phyloP scores from a whole-genome alignment of 192 early-diverging fungal genomes.

The Haplosporangium gracile region DNA sequence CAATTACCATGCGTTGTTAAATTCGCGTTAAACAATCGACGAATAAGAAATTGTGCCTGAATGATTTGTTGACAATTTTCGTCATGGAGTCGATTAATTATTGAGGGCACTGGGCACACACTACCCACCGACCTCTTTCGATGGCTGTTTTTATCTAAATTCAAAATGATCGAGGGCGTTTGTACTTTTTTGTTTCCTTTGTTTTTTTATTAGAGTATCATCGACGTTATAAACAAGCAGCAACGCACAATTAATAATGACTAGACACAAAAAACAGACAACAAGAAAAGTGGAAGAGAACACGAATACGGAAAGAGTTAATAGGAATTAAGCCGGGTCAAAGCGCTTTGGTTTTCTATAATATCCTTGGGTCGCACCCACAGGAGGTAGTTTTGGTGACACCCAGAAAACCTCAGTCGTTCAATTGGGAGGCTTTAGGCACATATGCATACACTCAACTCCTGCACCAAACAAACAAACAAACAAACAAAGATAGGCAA shows the following conservation, averaged over 20 bases:
- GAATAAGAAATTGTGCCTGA: no score
- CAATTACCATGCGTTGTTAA: no score
- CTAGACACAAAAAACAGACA: not conserved
- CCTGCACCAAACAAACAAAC: not conserved
- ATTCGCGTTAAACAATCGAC: no score
- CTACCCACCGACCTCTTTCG: not conserved
- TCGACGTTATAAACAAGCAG: not conserved
- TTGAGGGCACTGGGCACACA: not conserved
- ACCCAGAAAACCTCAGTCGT: not conserved
- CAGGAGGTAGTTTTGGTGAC: not conserved
- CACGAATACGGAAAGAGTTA: not conserved
- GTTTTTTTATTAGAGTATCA: not conserved
- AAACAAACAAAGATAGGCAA: not conserved
- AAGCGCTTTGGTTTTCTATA: not conserved
- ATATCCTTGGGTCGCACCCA: not conserved
- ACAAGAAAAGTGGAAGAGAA: not conserved
- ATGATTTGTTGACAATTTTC: no score
- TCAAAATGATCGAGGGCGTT: not conserved
- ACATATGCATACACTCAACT: not conserved
- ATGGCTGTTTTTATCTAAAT: not conserved
- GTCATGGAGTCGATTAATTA: no score
- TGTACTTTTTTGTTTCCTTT: not conserved
- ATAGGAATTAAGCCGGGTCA: not conserved
- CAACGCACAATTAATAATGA: not conserved
- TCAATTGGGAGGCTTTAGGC: not conserved